A percentile compares a stretch with the other conserved stretches of the same genome.
Evolutionary conservation across 2,329 filamentous ascomycete species (phyloP).

Genomic region (Exophiala xenobiotica): DNA sequence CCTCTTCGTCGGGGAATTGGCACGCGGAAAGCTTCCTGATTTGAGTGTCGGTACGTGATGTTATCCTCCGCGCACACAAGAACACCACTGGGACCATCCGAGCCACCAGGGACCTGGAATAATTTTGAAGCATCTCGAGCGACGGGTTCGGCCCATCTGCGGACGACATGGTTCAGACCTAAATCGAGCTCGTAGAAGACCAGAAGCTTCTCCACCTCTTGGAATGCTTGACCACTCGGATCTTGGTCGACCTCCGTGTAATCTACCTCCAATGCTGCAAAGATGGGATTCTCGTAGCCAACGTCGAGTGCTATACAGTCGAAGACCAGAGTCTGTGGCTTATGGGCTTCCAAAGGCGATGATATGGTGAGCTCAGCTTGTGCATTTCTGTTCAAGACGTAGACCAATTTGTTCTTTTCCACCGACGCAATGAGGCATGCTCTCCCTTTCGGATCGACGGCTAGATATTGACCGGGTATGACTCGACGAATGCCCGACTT

Average conservation of each 20-base stretch:
- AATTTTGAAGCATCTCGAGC: constrained; percentile 85
- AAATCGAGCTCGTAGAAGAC: constrained; percentile 98
- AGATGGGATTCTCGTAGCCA: constrained; percentile 95
- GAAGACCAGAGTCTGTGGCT: constrained; percentile 85
- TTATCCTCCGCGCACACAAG: constrained; percentile 92
- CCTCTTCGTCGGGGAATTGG: constrained; percentile 84
- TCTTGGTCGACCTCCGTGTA: constrained; percentile 91
- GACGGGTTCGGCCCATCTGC: constrained; percentile 93
- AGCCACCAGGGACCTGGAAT: constrained; percentile 92
- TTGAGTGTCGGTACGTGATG: constrained; percentile 95
- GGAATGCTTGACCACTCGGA: constrained; percentile 75
- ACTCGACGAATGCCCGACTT: constrained; percentile 94
- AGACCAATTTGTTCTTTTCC: constrained; percentile 99
- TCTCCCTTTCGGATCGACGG: constrained; percentile 90
- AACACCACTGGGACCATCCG: constrained; percentile 90
- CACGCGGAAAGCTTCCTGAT: constrained; percentile 84
- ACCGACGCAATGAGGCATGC: constrained; percentile 90
- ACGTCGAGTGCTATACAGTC: constrained; percentile 87
- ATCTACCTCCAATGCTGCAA: constrained; percentile 90
- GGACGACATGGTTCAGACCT: constrained; percentile 92
- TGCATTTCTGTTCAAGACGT: constrained; percentile 92
- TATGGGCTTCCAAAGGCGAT: constrained; percentile 93
- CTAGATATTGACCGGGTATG: constrained; percentile 92
- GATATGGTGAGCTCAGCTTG: constrained; percentile 96
- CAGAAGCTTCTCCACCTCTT: constrained; percentile 81